Percentiles rank a stretch among this genome's conserved stretches.
phyloP scores from a whole-genome alignment of 768 basidiomycete species.

The Clitopilus passeckerianus region DNA sequence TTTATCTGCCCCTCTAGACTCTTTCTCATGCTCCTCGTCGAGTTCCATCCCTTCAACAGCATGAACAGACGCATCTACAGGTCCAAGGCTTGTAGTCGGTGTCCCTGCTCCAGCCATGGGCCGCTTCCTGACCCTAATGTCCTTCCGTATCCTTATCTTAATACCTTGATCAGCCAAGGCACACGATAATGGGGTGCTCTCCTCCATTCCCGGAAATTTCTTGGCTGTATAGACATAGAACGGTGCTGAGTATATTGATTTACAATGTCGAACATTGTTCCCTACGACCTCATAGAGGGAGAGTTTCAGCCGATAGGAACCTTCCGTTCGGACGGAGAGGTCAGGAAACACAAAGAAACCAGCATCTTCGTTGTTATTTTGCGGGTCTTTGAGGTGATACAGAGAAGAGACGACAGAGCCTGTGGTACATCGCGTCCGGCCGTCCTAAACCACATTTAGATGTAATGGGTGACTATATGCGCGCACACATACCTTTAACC shows the following conservation, averaged over 20 bases:
- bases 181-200: constrained; percentile 84
- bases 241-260: constrained; percentile 79
- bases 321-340: constrained; percentile 87
- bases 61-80: constrained; percentile 9
- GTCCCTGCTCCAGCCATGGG: constrained; percentile 18
- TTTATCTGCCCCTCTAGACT: not conserved
- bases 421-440: constrained; percentile 86
- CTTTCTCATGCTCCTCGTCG: not conserved
- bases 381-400: constrained; percentile 83
- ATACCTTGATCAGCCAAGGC: constrained; percentile 94
- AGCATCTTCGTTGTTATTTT: constrained; percentile 59
- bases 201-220: constrained; percentile 97
- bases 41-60: not conserved
- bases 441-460: constrained; percentile 47
- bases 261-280: constrained; percentile 89
- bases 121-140: constrained; percentile 79
- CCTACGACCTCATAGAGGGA: constrained; percentile 88
- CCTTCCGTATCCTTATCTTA: constrained; percentile 91
- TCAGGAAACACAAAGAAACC: constrained; percentile 98
- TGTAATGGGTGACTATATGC: not conserved
- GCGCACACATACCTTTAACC: constrained; percentile 50
- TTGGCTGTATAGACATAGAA: constrained; percentile 97
- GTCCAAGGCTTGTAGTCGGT: not conserved
- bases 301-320: constrained; percentile 72
- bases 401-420: constrained; percentile 87